Evolutionary conservation across 768 basidiomycete species (phyloP).

Genomic region (Harrya chromipes): DNA sequence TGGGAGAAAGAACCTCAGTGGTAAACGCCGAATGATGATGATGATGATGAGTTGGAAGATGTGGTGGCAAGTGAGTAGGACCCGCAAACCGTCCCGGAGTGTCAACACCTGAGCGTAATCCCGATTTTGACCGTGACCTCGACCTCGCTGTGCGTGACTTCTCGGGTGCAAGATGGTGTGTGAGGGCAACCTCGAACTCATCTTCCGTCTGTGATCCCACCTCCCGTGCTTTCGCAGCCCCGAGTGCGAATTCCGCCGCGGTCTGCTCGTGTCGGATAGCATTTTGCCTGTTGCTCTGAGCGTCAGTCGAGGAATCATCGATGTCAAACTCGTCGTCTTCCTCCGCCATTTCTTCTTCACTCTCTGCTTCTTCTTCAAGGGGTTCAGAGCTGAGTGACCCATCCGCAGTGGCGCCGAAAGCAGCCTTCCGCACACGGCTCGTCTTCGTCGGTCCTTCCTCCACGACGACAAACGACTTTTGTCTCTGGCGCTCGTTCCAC

Average conservation of each 20-base stretch:
- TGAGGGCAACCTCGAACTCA: conserved; percentile 29
- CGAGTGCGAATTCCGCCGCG: conserved; percentile 12
- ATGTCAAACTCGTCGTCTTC: conserved; percentile 90
- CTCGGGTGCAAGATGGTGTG: conserved; percentile 30
- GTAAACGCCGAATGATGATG: conserved; percentile 31
- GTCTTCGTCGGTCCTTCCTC: conserved; percentile 72
- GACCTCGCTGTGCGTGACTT: conserved; percentile 23
- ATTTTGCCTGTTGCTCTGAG: conserved; percentile 20
- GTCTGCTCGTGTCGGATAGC: conserved; percentile 13
- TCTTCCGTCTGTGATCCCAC: conserved; percentile 24
- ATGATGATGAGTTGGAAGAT: conserved; percentile 17
- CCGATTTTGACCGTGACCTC: conserved; percentile 36
- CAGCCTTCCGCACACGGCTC: conserved; percentile 22
- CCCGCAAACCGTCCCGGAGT: conserved; percentile 60
- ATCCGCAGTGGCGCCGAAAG: conserved; percentile 5
- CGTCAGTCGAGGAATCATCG: conserved; percentile 77
- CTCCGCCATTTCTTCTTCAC: conserved; percentile 42
- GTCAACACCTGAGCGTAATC: conserved; percentile 56
- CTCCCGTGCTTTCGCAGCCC: conserved; percentile 31
- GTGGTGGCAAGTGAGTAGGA: conserved; percentile 48
- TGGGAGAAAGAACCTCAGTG: conserved; percentile 30
- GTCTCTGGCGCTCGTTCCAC: conserved; percentile 98
- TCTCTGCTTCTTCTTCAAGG: conserved; percentile 43
- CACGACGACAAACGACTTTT: conserved; percentile 98
- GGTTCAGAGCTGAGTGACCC: conserved; percentile 15